phyloP scores from a whole-genome alignment of 345 rosid species.

The Ricinus communis region DNA sequence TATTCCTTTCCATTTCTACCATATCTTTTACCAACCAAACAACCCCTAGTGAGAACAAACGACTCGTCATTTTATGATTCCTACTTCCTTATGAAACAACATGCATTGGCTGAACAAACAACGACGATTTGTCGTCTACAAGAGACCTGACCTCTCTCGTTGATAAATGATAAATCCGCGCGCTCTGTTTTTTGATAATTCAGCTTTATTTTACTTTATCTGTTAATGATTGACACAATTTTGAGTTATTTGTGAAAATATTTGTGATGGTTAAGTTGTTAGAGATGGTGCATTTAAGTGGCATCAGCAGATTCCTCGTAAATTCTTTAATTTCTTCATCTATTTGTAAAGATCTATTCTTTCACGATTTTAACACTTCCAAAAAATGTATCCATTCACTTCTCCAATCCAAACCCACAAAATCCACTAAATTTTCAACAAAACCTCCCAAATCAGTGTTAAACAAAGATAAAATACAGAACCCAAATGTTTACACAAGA shows the following conservation, averaged over 20 bases:
- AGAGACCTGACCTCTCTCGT: no score
- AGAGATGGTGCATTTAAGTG: constrained; percentile 27
- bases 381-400: constrained; percentile 35
- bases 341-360: background rate
- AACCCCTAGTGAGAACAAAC: no score
- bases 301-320: constrained; percentile 12
- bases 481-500: constrained; percentile 50
- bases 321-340: background rate
- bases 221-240: no score
- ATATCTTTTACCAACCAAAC: no score
- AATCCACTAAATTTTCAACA: background rate
- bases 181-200: background rate
- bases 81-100: no score
- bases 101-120: no score
- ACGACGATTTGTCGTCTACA: no score
- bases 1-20: no score
- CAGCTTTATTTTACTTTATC: background rate
- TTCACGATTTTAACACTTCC: constrained; percentile 17
- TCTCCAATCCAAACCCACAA: constrained; percentile 27
- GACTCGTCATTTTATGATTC: no score
- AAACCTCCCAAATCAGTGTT: constrained; percentile 1
- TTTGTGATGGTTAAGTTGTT: background rate
- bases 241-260: no score
- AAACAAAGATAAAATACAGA: background rate
- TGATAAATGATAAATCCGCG: background rate